These are phyloP conservation scores for Ramaria sp. DNA, from an alignment of 768 basidiomycete species.

Conservation along the genomic window DNA sequence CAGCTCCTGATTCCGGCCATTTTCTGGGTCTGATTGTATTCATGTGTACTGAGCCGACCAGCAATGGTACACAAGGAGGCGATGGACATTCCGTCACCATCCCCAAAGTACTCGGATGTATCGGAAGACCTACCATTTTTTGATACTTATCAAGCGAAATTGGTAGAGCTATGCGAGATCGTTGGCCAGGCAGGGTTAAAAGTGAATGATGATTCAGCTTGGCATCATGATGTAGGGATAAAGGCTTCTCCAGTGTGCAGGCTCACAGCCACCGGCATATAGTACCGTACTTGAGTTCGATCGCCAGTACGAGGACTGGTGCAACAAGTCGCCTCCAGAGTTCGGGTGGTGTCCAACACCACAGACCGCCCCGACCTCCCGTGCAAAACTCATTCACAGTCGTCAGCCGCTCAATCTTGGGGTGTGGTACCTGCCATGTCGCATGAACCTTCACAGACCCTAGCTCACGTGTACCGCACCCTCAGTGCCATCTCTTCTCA, in stretches of 20 bases:
- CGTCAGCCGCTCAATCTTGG: slow-evolving; percentile 35
- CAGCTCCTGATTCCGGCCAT: slow-evolving; percentile 6
- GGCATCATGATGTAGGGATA: slow-evolving; percentile 17
- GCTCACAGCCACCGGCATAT: slow-evolving; percentile 24
- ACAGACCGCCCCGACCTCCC: neutral
- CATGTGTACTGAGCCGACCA: slow-evolving; percentile 36
- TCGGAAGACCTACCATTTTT: slow-evolving; percentile 24
- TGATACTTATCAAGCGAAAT: slow-evolving; percentile 26
- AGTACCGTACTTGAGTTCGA: slow-evolving; percentile 31
- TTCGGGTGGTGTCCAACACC: slow-evolving; percentile 22
- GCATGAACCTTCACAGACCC: slow-evolving; percentile 30
- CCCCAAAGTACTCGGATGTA: slow-evolving; percentile 21
- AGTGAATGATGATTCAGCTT: slow-evolving; percentile 17
- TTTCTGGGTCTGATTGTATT: slow-evolving; percentile 25
- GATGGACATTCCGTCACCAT: slow-evolving; percentile 27
- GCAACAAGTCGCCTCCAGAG: slow-evolving; percentile 28
- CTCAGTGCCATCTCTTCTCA: slow-evolving; percentile 22
- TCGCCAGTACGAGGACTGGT: slow-evolving; percentile 34
- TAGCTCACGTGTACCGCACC: slow-evolving; percentile 22
- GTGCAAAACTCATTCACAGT: slow-evolving; percentile 22
- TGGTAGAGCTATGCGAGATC: slow-evolving; percentile 29
- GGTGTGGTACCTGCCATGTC: slow-evolving; percentile 36
- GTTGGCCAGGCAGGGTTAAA: slow-evolving; percentile 32
- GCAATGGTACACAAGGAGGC: slow-evolving; percentile 27
- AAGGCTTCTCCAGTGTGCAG: neutral